Base-by-base conservation (phyloP, 208 protist genomes). In the Herpetomonas samuelpessoai region DNA sequence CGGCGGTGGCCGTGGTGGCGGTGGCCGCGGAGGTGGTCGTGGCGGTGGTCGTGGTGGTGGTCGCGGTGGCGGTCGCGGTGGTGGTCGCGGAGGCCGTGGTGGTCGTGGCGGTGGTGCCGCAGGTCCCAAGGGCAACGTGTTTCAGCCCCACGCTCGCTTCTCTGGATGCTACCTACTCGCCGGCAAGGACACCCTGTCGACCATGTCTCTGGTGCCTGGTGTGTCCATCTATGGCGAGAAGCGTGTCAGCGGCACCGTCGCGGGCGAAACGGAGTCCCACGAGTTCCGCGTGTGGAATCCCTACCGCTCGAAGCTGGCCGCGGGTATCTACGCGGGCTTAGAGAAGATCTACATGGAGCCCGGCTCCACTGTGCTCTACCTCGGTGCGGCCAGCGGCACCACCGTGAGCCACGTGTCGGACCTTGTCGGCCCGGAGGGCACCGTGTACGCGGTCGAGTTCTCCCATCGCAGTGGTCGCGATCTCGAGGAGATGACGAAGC, bases 241-340 rank as follows among this genome's bases (percentile, higher is more conserved):
- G 90, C 90, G 98, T 25, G 88, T 99, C 39, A 83, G 79, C 55
- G 88, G 83, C 39, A 90, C 79, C 2, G 69, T 89, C 30, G 71
- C 65, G 9, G 81, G 82, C 26, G 77, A 91, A 62, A 83, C 71
- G 4, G 83, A 89, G 62, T 84, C 85, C 16, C 87, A 98, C 61
- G 98, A 99, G 91, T 99, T 99, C 88, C 96, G 99, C 69, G 96
- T 99, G 35, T 99, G 99, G 99, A 99, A 99, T 76, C 99, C 99
- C 35, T 99, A 99, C 97, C 83, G 99, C 61, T 99, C 98, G 29
- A 99, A 99, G 92, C 79, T 99, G 38, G 98, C 96, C 31, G 96
- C 99, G 10, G 98, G 97, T 57, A 95, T 99, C 65, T 85, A 99
- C 48, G 92, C 94, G 57, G 98, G 99, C 83, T 85, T 99, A 27